Evolutionary conservation across 2,329 filamentous ascomycete species (phyloP).

Genomic region (Parascedosporium putredinis): DNA sequence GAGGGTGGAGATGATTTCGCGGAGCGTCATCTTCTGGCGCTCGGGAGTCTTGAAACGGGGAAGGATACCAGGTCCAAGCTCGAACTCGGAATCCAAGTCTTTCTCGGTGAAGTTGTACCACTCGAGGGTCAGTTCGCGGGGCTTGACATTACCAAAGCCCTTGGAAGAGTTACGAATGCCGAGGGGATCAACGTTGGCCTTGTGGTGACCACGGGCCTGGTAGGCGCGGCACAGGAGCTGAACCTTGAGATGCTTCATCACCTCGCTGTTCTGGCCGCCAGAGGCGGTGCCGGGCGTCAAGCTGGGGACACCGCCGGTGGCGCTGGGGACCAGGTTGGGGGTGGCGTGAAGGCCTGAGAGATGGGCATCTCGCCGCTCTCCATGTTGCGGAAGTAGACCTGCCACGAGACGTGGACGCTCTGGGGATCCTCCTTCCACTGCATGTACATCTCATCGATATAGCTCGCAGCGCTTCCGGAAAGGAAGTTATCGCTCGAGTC

Average conservation of each 20-base stretch:
- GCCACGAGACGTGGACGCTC: slow-evolving; percentile 96
- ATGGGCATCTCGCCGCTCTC: slow-evolving; percentile 96
- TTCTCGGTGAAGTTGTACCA: slow-evolving; percentile 93
- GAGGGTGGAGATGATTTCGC: slow-evolving; percentile 87
- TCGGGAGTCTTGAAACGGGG: slow-evolving; percentile 84
- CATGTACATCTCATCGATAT: slow-evolving; percentile 99
- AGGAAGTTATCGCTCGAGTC: slow-evolving; percentile 95
- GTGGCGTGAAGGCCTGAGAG: slow-evolving; percentile 91
- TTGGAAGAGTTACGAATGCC: slow-evolving; percentile 72
- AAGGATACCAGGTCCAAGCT: slow-evolving; percentile 85
- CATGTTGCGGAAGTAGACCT: slow-evolving; percentile 99
- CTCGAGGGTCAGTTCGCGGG: slow-evolving; percentile 84
- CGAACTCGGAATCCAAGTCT: slow-evolving; percentile 87
- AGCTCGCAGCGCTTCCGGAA: slow-evolving; percentile 93
- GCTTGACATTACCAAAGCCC: slow-evolving; percentile 76
- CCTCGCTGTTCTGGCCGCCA: slow-evolving; percentile 59
- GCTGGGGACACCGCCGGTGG: slow-evolving; percentile 66
- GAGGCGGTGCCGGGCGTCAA: slow-evolving; percentile 60
- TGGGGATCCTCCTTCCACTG: slow-evolving; percentile 90
- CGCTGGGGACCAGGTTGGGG: slow-evolving; percentile 82
- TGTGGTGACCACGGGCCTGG: slow-evolving; percentile 96
- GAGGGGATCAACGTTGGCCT: slow-evolving; percentile 92
- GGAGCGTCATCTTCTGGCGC: slow-evolving; percentile 90
- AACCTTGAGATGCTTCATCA: slow-evolving; percentile 90
- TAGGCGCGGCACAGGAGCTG: slow-evolving; percentile 95